Conservation (phyloP, 768 basidiomycete genomes). For the Pulveroboletus ravenelii region DNA sequence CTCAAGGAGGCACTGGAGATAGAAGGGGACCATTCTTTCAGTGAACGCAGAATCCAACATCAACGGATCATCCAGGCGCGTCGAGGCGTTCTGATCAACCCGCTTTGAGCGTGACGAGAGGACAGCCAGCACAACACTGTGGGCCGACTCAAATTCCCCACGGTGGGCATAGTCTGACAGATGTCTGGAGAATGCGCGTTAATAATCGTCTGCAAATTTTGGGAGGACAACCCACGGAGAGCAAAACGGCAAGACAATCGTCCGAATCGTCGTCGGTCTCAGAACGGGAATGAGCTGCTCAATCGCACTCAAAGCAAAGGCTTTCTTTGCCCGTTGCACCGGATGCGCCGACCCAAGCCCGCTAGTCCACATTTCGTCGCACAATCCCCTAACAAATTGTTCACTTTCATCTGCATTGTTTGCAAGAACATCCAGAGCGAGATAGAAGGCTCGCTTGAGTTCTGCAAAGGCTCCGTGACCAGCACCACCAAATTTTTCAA, state of each 20-base stretch:
- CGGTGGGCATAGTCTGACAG: constrained; percentile 54
- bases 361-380: constrained; percentile 27
- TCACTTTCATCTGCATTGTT: constrained; percentile 34
- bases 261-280: constrained; percentile 46
- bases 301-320: constrained; percentile 67
- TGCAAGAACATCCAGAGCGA: constrained; percentile 69
- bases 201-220: neutral
- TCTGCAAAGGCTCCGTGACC: constrained; percentile 58
- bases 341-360: constrained; percentile 21
- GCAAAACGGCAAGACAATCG: constrained; percentile 56
- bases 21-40: constrained; percentile 66
- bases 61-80: constrained; percentile 7
- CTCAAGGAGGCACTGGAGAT: constrained; percentile 64
- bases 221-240: constrained; percentile 49
- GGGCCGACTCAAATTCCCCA: constrained; percentile 82
- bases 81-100: constrained; percentile 7
- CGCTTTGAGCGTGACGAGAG: constrained; percentile 58
- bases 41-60: constrained; percentile 37
- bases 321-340: constrained; percentile 37
- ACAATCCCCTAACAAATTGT: constrained; percentile 36
- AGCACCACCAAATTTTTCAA: constrained; percentile 72
- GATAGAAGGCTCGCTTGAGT: constrained; percentile 70
- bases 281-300: constrained; percentile 74
- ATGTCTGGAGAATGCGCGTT: constrained; percentile 39
- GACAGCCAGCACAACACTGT: constrained; percentile 75